Conservation (phyloP, 2,329 filamentous ascomycete species). For the Purpureocillium lavendulum region DNA sequence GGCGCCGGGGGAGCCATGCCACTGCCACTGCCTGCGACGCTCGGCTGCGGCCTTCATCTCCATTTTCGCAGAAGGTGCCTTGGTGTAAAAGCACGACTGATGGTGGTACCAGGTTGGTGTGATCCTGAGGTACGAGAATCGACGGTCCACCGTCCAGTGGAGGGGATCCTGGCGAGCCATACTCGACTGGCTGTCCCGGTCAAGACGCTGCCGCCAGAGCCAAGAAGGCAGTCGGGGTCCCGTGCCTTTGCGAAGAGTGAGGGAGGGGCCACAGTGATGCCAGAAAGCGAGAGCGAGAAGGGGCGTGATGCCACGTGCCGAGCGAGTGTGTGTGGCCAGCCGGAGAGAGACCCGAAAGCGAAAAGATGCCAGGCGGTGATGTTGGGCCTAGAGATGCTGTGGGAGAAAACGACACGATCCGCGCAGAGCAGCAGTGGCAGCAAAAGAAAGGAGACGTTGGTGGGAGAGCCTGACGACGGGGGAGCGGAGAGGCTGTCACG, state of each 20-base stretch:
- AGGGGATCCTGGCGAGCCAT: conserved; percentile 14
- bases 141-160: conserved; percentile 10
- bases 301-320: too few relatives aligned
- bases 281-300: background rate
- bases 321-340: too few relatives aligned
- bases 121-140: conserved; percentile 7
- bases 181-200: conserved; percentile 7
- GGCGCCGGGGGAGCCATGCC: conserved; percentile 4
- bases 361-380: conserved; percentile 5
- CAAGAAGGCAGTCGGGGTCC: too few relatives aligned
- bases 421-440: too few relatives aligned
- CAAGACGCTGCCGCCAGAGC: background rate
- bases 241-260: too few relatives aligned
- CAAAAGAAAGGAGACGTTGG: too few relatives aligned
- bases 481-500: too few relatives aligned
- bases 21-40: conserved; percentile 9
- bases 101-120: conserved; percentile 9
- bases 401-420: background rate
- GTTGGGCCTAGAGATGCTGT: conserved; percentile 1
- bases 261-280: background rate
- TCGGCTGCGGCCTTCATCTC: conserved; percentile 9
- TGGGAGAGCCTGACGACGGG: too few relatives aligned
- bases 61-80: conserved; percentile 9
- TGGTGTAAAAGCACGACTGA: conserved; percentile 6
- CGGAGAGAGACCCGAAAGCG: background rate